Evolutionary conservation across 2,329 filamentous ascomycete species (phyloP), one percentile per base, ranked within the genome.

Genomic region (Fusarium torulosum): DNA sequence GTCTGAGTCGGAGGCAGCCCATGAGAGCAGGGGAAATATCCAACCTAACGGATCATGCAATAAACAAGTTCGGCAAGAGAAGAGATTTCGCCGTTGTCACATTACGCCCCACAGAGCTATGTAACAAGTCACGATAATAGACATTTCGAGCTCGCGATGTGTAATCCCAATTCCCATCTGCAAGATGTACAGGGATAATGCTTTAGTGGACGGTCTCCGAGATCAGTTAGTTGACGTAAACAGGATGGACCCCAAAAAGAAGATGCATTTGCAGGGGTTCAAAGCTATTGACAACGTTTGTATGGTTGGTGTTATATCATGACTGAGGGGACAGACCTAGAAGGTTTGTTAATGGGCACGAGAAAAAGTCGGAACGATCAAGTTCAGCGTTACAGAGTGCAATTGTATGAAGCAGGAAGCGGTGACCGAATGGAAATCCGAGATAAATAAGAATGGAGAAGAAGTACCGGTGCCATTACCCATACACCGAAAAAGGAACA

Each of bases 281-380:
- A 21, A 17, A 38, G 20, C 29, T 35, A n/a, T 40, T 40, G 37
- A 38, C 15, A 52, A 51, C 21, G 29, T 53, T 41, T 27, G 35
- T 43, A 19, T 61, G 45, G 41, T 41, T 21, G 45, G 19, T 43
- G 45, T 27, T 38, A 7, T 55, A 54, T 38, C 62, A 52, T 40
- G 37, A 47, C 35, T 37, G 46, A 52, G 6, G 46, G 41, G 9
- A 41, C 27, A 37, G 42, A 23, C 43, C 42, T 41, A 47, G 44
- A 20, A 46, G 33, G 29, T 51, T 38, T 54, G 50, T 50, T 41
- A 54, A 61, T 31, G 40, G 19, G 46, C 31, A 75, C 74, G 74
- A 75, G 63, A 74, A 75, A 60, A 62, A 70, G 59, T 47, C 74
- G 74, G 74, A 59, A 69, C 43, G 56, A 53, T 47, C 17, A 33